Base-by-base conservation (phyloP, 768 basidiomycete genomes). In the Auricularia heimuer region DNA sequence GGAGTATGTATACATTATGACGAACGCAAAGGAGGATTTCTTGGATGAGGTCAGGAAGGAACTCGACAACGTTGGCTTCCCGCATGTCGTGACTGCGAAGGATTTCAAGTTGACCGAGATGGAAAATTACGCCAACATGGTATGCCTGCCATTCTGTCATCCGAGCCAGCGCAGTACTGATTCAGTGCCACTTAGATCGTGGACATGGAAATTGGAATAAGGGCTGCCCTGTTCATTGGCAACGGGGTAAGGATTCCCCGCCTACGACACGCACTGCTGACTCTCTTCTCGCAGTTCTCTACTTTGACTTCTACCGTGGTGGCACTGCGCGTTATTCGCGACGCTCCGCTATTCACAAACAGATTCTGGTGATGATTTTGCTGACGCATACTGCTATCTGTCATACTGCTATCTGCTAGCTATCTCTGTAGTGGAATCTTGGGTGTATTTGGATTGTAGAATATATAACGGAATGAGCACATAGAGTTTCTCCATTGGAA, bases 151-250 rank as follows among this genome's bases (percentile, higher is more conserved):
- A 18, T 14, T 42, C 29, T 29, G 29, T 29, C 29, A 29, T 29
- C 29, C 29, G 29, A 29, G 29, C 29, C 29, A 29, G 29, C 29
- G 29, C 29, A 29, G 29, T 29, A 3, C 39, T 42, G 8, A 42
- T 42, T 42, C 12, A 14, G 39, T 14, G 39, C 12, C 8, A 7
- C 12, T 7, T 84, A 86, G 72, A 80, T 83, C 2, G 73, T 86
- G 69, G 88, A 90, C 72, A 88, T 89, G 87, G 77, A 85, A 67
- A 80, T 89, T 51, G 87, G 80, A 10, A 77, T 83, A 70, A 74
- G 84, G 62, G 86, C 87, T 0, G 82, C 86, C 68, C 78, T 84
- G 65, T 83, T 89, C 66, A 75, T 90, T 54, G 88, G 88, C 8
- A 90, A 89, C 70, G 88, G 87, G 16, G 47, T 51, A 18, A 51